These are phyloP conservation scores for Beta vulgaris DNA, from an alignment of 148 eudicot genomes.

Conservation along the genomic window DNA sequence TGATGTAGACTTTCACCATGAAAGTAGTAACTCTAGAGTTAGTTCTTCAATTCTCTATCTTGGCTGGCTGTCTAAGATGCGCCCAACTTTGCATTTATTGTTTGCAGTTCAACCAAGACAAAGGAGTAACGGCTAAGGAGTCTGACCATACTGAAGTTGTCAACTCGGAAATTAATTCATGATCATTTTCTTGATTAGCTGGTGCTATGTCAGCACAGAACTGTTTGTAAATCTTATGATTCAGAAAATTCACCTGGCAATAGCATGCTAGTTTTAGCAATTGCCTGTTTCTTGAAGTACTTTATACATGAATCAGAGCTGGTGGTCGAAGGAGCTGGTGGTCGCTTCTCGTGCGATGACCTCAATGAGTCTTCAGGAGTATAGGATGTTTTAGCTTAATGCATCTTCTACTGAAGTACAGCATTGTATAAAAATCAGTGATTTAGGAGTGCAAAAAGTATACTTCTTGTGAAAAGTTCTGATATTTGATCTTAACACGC, in stretches of 20 bases:
- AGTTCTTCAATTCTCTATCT: neutral
- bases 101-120: slow-evolving; percentile 62
- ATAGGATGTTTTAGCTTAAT: neutral
- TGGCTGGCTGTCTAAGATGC: neutral
- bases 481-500: neutral
- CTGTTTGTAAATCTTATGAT: neutral
- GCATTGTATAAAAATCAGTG: neutral
- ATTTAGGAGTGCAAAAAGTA: neutral
- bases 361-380: neutral
- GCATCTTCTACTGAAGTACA: neutral
- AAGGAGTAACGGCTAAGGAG: slow-evolving; percentile 47
- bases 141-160: slow-evolving; percentile 45
- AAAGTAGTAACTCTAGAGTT: neutral
- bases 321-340: slow-evolving; percentile 2
- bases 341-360: neutral
- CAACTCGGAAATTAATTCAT: slow-evolving; percentile 30
- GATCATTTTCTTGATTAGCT: neutral
- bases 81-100: neutral
- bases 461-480: neutral
- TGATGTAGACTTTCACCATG: neutral
- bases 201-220: neutral
- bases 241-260: neutral
- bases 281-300: neutral
- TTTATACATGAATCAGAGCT: neutral
- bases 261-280: neutral